These are phyloP conservation scores for Crithidia sp. DNA, from an alignment of 208 protist species.

Conservation along the genomic window DNA sequence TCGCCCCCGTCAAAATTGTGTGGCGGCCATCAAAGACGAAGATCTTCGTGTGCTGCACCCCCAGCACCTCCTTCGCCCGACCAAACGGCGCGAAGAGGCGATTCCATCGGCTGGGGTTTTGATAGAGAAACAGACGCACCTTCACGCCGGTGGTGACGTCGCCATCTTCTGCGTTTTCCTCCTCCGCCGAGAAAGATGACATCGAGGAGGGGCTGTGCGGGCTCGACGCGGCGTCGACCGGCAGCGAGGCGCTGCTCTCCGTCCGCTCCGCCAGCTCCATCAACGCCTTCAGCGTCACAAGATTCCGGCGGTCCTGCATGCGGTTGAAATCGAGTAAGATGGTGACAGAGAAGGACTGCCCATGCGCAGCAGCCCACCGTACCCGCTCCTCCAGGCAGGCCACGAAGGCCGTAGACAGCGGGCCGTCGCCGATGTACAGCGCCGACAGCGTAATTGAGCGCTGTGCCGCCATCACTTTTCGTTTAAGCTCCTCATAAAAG, in stretches of 20 bases:
- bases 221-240: background rate
- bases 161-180: constrained; percentile 3
- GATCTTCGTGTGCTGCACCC: constrained; percentile 96
- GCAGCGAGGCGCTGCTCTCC: constrained; percentile 18
- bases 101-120: constrained; percentile 69
- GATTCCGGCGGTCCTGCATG: constrained; percentile 71
- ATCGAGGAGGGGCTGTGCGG: constrained; percentile 1
- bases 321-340: constrained; percentile 87
- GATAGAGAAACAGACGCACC: constrained; percentile 70
- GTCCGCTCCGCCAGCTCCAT: constrained; percentile 39
- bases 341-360: constrained; percentile 45
- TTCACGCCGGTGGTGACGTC: constrained; percentile 20
- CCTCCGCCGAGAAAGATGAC: background rate
- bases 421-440: constrained; percentile 86
- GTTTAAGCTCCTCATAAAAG: constrained; percentile 78
- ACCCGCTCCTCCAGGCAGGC: constrained; percentile 59
- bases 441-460: constrained; percentile 78
- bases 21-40: constrained; percentile 91
- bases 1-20: constrained; percentile 93
- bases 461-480: constrained; percentile 43
- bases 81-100: constrained; percentile 59
- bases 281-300: constrained; percentile 56
- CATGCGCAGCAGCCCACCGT: constrained; percentile 24
- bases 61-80: constrained; percentile 77
- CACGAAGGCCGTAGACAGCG: constrained; percentile 59